Base-by-base conservation (phyloP, 148 eudicot species). In the Gaultheria prostrata region DNA sequence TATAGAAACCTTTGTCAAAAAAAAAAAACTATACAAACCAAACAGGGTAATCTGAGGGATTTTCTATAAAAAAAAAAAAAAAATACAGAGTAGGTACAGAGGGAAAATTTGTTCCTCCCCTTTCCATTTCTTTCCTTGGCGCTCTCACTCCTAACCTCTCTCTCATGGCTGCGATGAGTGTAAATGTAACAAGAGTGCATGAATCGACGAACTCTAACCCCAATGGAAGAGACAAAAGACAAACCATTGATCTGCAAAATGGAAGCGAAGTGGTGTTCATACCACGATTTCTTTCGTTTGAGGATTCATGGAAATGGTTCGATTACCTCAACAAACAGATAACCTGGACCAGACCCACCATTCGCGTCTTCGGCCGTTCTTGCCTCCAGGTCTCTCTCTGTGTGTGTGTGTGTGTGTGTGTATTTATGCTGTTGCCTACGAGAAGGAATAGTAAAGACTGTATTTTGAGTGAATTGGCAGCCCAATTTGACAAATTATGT, bases 291-390 rank as follows among this genome's bases (percentile, higher is more conserved):
- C 35, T 94, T 0, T 85, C 87, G 3, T 88, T 83, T 77, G 82
- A 91, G 2, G 88, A 90, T 12, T 90, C 98, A 1, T 93, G 94
- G 93, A 78, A 87, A 17, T 89, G 84, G 65, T 90, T 94, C 79
- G 67, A 95, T 48, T 95, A 90, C 84, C 90, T 95, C 46, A 81
- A 95, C 83, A 70, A 84, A 72, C 65, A 94, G 28, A 94, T 95
- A 39, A 94, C 98, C 1, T 94, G 98, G 98, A 95, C 92, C 45
- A 89, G 98, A 10, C 98, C 98, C 46, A 94, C 92, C 78, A 86
- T 95, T 76, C 93, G 92, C 11, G 96, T 95, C 85, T 95, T 95
- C 72, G 98, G 93, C 56, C 93, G 93, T 33, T 85, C 90, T 53
- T 85, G 88, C 86, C 15, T 94, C 67, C 98, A 95, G 98, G 98